phyloP scores from a whole-genome alignment of 1,139 yeast genomes.

The Geotrichum carabidarum region DNA sequence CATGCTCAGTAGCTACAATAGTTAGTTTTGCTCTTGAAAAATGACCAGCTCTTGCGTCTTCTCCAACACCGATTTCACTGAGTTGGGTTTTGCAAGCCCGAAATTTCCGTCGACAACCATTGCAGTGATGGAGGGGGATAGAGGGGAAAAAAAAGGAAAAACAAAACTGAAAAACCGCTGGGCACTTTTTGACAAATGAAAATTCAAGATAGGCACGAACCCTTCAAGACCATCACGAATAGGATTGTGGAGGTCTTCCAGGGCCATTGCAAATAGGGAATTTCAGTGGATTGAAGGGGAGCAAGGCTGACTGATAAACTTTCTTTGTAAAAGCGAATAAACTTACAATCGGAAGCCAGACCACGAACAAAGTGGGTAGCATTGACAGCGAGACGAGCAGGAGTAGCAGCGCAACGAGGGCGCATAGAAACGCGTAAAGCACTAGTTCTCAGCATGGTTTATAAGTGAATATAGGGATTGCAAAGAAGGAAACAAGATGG shows the following conservation, averaged over 20 bases:
- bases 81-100: neutral
- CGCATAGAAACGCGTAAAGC: slow-evolving; percentile 19
- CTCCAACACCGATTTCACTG: neutral
- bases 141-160: slow-evolving; percentile 2
- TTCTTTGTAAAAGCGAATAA: neutral
- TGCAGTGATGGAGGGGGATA: slow-evolving; percentile 1
- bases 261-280: too few relatives aligned
- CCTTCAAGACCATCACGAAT: too few relatives aligned
- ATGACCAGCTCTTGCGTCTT: neutral
- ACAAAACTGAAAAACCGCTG: too few relatives aligned
- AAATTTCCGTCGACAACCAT: slow-evolving; percentile 5
- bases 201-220: too few relatives aligned
- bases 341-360: slow-evolving; percentile 29
- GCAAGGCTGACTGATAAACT: too few relatives aligned
- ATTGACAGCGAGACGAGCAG: slow-evolving; percentile 17
- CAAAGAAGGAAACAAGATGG: neutral
- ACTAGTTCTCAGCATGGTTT: slow-evolving; percentile 24
- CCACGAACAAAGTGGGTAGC: slow-evolving; percentile 25
- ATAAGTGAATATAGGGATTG: neutral
- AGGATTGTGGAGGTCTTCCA: too few relatives aligned
- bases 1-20: slow-evolving; percentile 53
- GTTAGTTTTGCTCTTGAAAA: neutral
- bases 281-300: too few relatives aligned
- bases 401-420: slow-evolving; percentile 11
- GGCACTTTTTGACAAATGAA: neutral